phyloP scores from a whole-genome alignment of 805 yeast species.

The Myxozyma neglecta region DNA sequence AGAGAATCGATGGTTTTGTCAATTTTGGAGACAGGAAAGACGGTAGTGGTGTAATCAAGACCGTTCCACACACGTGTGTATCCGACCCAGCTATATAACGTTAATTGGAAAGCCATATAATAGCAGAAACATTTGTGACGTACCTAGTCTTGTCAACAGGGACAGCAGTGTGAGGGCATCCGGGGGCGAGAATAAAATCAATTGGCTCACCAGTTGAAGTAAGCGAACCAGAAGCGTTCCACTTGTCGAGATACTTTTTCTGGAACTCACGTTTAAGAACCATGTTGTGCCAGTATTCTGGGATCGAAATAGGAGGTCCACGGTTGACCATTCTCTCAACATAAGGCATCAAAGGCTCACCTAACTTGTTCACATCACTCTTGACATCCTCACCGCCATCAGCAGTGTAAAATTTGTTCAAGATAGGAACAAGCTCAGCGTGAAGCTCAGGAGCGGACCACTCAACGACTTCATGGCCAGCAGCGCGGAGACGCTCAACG shows the following conservation, averaged over 20 bases:
- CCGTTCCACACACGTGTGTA: slow-evolving; percentile 36
- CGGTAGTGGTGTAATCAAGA: slow-evolving; percentile 34
- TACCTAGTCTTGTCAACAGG: slow-evolving; percentile 41
- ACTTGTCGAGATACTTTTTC: slow-evolving; percentile 46
- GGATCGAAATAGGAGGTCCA: slow-evolving; percentile 42
- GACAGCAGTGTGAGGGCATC: slow-evolving; percentile 48
- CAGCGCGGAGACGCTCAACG: slow-evolving; percentile 54
- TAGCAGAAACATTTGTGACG: slow-evolving; percentile 27
- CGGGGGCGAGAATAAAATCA: slow-evolving; percentile 53
- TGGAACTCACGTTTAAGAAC: slow-evolving; percentile 40
- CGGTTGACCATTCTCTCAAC: slow-evolving; percentile 43
- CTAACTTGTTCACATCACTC: slow-evolving; percentile 41
- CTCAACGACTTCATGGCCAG: slow-evolving; percentile 57
- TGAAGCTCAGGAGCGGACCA: slow-evolving; percentile 47
- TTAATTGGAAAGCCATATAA: not conserved
- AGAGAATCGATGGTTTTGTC: slow-evolving; percentile 30
- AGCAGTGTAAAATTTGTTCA: slow-evolving; percentile 45
- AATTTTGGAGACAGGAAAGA: slow-evolving; percentile 33
- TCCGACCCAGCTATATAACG: slow-evolving; percentile 29
- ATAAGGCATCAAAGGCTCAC: slow-evolving; percentile 48
- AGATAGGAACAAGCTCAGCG: slow-evolving; percentile 40
- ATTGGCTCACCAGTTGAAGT: slow-evolving; percentile 47
- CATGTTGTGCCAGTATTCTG: slow-evolving; percentile 39
- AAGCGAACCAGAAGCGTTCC: slow-evolving; percentile 43
- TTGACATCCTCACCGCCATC: slow-evolving; percentile 47